Evolutionary conservation across 352 stramenopile species (phyloP).

Genomic region (Phytophthora sansomeana): DNA sequence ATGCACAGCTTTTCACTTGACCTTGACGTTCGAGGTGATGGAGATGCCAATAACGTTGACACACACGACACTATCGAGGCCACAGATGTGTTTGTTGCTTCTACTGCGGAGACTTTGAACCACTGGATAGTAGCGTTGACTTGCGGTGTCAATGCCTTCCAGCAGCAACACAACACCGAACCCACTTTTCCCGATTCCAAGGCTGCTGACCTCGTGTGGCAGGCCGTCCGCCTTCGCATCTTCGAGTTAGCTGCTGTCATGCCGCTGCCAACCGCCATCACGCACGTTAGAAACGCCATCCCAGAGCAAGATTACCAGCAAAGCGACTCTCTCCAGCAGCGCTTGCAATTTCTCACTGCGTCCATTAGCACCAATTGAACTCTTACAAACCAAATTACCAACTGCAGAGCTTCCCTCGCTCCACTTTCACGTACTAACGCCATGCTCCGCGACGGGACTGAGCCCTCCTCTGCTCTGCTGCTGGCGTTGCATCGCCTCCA

Average conservation of each 20-base stretch:
- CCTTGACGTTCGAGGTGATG: not conserved
- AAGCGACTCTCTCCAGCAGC: conserved; percentile 9
- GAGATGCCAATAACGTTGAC: conserved; percentile 10
- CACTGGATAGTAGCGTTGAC: conserved; percentile 51
- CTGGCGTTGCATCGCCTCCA: conserved; percentile 21
- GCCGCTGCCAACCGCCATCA: conserved; percentile 26
- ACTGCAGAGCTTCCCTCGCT: not conserved
- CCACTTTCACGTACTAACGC: conserved; percentile 2
- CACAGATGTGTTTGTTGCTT: conserved; percentile 10
- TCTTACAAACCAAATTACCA: too few species aligned
- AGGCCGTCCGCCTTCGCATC: conserved; percentile 50
- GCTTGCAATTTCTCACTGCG: conserved; percentile 16
- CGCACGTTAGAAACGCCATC: conserved; percentile 14
- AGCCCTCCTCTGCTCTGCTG: conserved; percentile 11
- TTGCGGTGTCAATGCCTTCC: conserved; percentile 48
- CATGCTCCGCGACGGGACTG: conserved; percentile 1
- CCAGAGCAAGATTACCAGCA: conserved; percentile 19
- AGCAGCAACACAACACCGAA: conserved; percentile 28
- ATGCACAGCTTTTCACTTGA: conserved; percentile 29
- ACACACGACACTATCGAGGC: not conserved
- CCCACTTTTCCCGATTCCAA: conserved; percentile 2
- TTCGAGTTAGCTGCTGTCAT: conserved; percentile 44
- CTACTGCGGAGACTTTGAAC: conserved; percentile 17
- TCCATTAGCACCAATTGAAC: not conserved
- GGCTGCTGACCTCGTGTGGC: conserved; percentile 44